These are phyloP conservation scores for Blepharisma japonicum DNA, from an alignment of 73 alveolate species.

Conservation along the genomic window DNA sequence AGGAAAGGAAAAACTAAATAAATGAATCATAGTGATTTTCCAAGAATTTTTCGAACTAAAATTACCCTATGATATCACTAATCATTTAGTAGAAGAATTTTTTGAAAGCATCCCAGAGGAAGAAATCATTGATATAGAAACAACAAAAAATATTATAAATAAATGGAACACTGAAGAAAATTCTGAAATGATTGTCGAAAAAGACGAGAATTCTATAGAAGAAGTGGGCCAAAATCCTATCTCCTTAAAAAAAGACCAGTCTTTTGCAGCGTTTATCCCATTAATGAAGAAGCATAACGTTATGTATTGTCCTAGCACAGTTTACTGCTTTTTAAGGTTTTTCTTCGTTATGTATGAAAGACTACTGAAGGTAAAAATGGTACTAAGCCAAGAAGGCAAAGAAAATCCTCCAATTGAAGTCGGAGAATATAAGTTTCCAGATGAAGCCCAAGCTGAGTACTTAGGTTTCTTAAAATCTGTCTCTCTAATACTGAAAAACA, in stretches of 20 bases:
- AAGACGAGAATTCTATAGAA: background rate
- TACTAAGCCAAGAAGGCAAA: background rate
- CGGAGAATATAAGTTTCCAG: background rate
- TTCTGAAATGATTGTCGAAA: background rate
- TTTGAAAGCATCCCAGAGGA: background rate
- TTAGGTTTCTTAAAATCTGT: conserved; percentile 7
- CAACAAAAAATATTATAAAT: background rate
- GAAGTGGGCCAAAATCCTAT: conserved; percentile 21
- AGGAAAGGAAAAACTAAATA: conserved; percentile 1
- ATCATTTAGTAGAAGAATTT: background rate
- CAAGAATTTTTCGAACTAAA: background rate
- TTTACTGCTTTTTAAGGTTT: conserved; percentile 20
- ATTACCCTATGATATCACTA: background rate
- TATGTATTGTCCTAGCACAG: background rate
- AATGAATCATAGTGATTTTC: background rate
- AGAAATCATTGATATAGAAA: background rate
- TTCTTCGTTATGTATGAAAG: conserved; percentile 27
- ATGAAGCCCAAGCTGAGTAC: background rate
- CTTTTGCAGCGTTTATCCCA: conserved; percentile 2
- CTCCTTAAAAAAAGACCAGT: background rate
- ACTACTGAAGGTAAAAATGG: conserved; percentile 19
- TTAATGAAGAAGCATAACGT: background rate
- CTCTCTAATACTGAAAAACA: background rate
- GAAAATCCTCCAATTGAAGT: background rate
- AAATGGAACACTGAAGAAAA: background rate